A percentile compares a stretch with the other conserved stretches of the same genome.
These are phyloP conservation scores for Paraconiothyrium sp. DNA, from an alignment of 2,329 filamentous ascomycete genomes.

Conservation along the genomic window DNA sequence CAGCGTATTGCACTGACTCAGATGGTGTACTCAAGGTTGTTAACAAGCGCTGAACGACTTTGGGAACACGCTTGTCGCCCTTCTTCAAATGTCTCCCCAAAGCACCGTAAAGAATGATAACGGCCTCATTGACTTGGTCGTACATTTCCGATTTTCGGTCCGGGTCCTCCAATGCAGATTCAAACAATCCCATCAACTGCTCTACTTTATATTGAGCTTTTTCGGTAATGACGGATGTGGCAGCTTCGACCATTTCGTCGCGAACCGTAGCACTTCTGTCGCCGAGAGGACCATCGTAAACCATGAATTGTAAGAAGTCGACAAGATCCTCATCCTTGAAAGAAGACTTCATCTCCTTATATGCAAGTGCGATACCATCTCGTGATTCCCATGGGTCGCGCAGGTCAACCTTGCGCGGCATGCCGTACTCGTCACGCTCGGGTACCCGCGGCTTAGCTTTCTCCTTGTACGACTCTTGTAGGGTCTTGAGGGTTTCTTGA, in stretches of 20 bases:
- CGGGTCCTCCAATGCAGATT: constrained; percentile 84
- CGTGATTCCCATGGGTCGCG: constrained; percentile 91
- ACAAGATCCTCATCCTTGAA: constrained; percentile 77
- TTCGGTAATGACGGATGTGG: constrained; percentile 79
- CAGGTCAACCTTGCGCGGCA: constrained; percentile 88
- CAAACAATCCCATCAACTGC: constrained; percentile 90
- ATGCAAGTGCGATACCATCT: constrained; percentile 87
- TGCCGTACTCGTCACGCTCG: constrained; percentile 90
- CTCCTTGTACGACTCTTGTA: constrained; percentile 78
- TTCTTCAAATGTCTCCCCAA: constrained; percentile 84
- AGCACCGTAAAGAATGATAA: constrained; percentile 96
- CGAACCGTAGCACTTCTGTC: constrained; percentile 82
- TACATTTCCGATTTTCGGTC: constrained; percentile 82
- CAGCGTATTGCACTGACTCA: constrained; percentile 95
- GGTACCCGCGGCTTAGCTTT: constrained; percentile 84
- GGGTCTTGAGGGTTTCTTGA: constrained; percentile 67
- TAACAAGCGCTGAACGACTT: constrained; percentile 86
- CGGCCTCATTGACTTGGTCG: constrained; percentile 94
- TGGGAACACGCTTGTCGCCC: constrained; percentile 87
- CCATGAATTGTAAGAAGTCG: constrained; percentile 83
- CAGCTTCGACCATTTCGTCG: constrained; percentile 90
- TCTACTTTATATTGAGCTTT: constrained; percentile 87
- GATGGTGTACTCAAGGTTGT: constrained; percentile 92
- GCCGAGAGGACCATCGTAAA: constrained; percentile 85
- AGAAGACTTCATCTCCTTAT: constrained; percentile 78